Conservation (phyloP, 768 basidiomycete species). For the Rhodocollybia butyracea region DNA sequence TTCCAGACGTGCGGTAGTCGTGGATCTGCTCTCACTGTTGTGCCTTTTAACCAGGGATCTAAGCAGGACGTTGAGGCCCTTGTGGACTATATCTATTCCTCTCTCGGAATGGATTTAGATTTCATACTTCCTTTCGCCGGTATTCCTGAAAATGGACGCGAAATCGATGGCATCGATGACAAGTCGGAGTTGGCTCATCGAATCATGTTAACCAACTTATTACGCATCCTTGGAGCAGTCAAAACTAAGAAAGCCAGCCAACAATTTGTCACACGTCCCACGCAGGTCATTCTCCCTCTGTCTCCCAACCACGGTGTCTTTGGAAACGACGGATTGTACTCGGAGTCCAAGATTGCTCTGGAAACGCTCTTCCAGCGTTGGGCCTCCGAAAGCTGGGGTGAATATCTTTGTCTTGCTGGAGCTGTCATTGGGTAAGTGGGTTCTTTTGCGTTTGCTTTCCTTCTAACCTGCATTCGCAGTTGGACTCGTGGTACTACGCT, state of each 20-base stretch:
- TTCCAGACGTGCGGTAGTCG: conserved; percentile 94
- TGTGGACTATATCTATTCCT: conserved; percentile 96
- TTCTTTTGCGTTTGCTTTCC: background rate
- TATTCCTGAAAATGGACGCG: conserved; percentile 96
- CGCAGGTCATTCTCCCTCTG: conserved; percentile 95
- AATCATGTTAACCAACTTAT: conserved; percentile 97
- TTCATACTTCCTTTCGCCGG: conserved; percentile 99
- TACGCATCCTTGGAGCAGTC: conserved; percentile 94
- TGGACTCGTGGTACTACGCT: conserved; percentile 99
- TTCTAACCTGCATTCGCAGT: conserved; percentile 32
- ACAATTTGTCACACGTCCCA: conserved; percentile 95
- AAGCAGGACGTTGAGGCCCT: conserved; percentile 98
- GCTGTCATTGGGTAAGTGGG: conserved; percentile 89
- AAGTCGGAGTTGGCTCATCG: conserved; percentile 97
- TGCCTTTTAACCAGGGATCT: conserved; percentile 99
- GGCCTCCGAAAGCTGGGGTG: conserved; percentile 98
- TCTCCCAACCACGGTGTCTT: conserved; percentile 98
- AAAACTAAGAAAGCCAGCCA: conserved; percentile 98
- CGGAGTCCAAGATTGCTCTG: conserved; percentile 96
- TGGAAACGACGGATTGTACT: conserved; percentile 96
- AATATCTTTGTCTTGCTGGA: conserved; percentile 96
- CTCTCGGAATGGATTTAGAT: conserved; percentile 93
- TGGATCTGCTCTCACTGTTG: conserved; percentile 95
- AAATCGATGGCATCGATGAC: conserved; percentile 97
- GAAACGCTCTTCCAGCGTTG: conserved; percentile 99